A percentile compares a stretch with the other conserved stretches of the same genome.
phyloP scores from a whole-genome alignment of 225 moss, liverwort and hornwort genomes.

The Rhytidiadelphus loreus region DNA sequence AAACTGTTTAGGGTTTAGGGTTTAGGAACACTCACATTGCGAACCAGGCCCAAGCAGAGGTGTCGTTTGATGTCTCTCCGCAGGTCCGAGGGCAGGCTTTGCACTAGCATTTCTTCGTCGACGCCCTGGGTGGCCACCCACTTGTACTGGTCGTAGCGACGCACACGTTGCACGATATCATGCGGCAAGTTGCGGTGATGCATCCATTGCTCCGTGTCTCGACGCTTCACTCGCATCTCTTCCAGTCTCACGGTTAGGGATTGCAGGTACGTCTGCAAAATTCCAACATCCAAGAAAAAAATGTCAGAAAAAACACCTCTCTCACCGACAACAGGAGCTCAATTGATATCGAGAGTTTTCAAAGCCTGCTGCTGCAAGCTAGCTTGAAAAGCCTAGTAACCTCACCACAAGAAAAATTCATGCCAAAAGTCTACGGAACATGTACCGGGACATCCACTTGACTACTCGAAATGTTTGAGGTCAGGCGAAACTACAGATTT shows the following conservation, averaged over 20 bases:
- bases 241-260: constrained; percentile 77
- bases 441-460: not conserved
- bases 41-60: constrained; percentile 74
- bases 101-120: constrained; percentile 68
- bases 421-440: not conserved
- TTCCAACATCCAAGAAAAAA: not conserved
- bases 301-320: not conserved
- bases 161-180: constrained; percentile 52
- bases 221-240: constrained; percentile 93
- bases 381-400: not conserved
- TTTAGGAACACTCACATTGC: constrained; percentile 35
- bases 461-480: not conserved
- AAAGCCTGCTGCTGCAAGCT: not conserved
- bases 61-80: constrained; percentile 90
- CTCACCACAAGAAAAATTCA: not conserved
- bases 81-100: constrained; percentile 74
- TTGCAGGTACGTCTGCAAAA: constrained; percentile 66
- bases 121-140: constrained; percentile 92
- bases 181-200: constrained; percentile 62
- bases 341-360: not conserved
- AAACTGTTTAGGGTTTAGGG: too few relatives aligned
- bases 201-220: constrained; percentile 98
- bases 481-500: not conserved
- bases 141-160: constrained; percentile 90
- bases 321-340: not conserved